phyloP scores from a whole-genome alignment of 768 basidiomycete species.

The Tephrocybe sp. region DNA sequence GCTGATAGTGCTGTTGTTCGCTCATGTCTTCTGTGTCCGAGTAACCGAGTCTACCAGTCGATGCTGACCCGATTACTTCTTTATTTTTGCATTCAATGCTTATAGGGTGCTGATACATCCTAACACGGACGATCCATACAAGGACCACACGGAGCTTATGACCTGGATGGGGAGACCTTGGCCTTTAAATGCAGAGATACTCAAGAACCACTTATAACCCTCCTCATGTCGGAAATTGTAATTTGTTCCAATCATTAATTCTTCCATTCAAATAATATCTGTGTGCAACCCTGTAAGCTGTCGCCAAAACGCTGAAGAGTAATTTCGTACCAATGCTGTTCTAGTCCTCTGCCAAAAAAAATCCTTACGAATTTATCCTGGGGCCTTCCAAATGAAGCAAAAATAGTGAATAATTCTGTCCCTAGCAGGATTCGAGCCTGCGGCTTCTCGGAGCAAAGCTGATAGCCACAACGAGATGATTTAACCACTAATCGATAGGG shows the following conservation, averaged over 20 bases:
- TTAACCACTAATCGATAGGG: conserved; percentile 24
- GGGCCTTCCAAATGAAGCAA: too few species aligned
- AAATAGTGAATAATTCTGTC: conserved; percentile 1
- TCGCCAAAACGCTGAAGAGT: too few species aligned
- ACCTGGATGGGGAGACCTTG: conserved; percentile 68
- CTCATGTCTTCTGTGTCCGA: background rate
- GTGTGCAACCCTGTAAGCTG: too few species aligned
- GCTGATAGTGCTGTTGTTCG: background rate
- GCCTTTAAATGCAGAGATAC: conserved; percentile 45
- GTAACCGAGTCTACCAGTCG: background rate
- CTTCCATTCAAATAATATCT: too few species aligned
- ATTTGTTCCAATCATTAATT: too few species aligned
- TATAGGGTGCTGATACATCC: conserved; percentile 68
- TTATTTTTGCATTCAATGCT: conserved; percentile 4
- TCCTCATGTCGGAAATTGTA: background rate
- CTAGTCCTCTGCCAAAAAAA: too few species aligned
- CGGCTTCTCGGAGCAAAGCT: conserved; percentile 21
- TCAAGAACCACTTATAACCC: conserved; percentile 21
- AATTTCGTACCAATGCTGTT: too few species aligned
- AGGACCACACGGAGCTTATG: conserved; percentile 60
- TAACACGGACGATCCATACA: conserved; percentile 54
- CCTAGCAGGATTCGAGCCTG: conserved; percentile 26
- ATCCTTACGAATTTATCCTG: too few species aligned
- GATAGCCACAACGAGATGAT: conserved; percentile 23
- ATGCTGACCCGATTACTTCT: background rate